These are phyloP conservation scores for Dactylellina leptospora DNA, from an alignment of 2,329 filamentous ascomycete species.

Conservation along the genomic window DNA sequence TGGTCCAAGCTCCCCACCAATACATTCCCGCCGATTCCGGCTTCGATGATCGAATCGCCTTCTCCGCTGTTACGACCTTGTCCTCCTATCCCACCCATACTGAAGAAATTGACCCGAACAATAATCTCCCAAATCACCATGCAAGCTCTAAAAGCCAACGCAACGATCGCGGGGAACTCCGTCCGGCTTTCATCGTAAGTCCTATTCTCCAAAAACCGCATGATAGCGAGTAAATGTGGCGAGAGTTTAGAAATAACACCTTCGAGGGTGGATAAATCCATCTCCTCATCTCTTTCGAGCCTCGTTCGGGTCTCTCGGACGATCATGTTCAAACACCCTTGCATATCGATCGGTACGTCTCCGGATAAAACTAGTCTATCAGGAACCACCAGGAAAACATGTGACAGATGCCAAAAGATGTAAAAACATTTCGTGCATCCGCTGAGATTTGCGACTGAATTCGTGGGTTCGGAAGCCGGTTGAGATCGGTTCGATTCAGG, in stretches of 20 bases:
- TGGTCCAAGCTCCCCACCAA: conserved; percentile 43
- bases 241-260: conserved; percentile 48
- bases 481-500: conserved; percentile 48
- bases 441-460: conserved; percentile 52
- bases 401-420: conserved; percentile 56
- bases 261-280: conserved; percentile 39
- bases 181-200: conserved; percentile 55
- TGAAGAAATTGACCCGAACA: conserved; percentile 54
- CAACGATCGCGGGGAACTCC: conserved; percentile 56
- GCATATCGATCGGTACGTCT: conserved; percentile 56
- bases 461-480: conserved; percentile 23
- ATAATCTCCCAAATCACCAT: conserved; percentile 58
- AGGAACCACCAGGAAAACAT: conserved; percentile 56
- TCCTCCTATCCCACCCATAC: conserved; percentile 32
- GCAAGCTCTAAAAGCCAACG: conserved; percentile 57
- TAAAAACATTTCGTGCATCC: conserved; percentile 57
- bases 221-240: conserved; percentile 55
- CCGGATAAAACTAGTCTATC: conserved; percentile 56
- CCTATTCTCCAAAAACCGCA: conserved; percentile 54
- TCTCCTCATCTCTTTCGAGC: conserved; percentile 43
- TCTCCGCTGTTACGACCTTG: background rate
- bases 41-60: conserved; percentile 31
- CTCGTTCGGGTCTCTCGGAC: conserved; percentile 53
- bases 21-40: conserved; percentile 25
- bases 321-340: conserved; percentile 55